Conservation (phyloP, 352 stramenopile species). For the Pythium brassicae region DNA sequence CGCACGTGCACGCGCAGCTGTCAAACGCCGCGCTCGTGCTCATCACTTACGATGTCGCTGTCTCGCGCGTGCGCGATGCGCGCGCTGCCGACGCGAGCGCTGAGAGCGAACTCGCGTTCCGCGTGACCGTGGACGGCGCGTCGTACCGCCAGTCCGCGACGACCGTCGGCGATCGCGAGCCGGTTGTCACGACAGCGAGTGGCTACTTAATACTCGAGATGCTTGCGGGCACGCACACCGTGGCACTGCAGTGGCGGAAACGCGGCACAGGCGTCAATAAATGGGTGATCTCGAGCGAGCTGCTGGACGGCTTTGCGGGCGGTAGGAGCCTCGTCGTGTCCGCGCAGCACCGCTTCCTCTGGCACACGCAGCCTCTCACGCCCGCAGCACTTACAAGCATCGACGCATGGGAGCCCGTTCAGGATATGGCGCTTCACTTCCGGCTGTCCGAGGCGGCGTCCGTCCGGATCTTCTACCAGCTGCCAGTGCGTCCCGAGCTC, state of each 20-base stretch:
- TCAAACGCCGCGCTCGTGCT: conserved; percentile 53
- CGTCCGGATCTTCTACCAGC: conserved; percentile 70
- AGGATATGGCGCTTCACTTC: conserved; percentile 52
- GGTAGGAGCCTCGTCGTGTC: conserved; percentile 59
- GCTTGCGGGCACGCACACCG: conserved; percentile 34
- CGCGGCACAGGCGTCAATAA: conserved; percentile 35
- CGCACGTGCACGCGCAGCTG: conserved; percentile 41
- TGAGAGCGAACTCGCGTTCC: conserved; percentile 60
- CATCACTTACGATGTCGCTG: conserved; percentile 67
- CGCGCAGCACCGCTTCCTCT: conserved; percentile 63
- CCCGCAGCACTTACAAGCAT: conserved; percentile 32
- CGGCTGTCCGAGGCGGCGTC: conserved; percentile 37
- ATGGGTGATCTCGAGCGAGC: conserved; percentile 57
- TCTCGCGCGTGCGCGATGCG: conserved; percentile 32
- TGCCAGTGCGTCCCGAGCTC: conserved; percentile 55
- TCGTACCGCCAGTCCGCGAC: conserved; percentile 66
- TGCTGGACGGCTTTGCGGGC: conserved; percentile 67
- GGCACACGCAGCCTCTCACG: conserved; percentile 55
- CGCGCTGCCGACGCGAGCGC: conserved; percentile 11
- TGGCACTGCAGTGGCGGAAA: conserved; percentile 72
- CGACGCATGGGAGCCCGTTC: conserved; percentile 49
- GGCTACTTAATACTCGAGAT: conserved; percentile 60
- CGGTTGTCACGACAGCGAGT: conserved; percentile 44
- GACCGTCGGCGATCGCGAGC: conserved; percentile 56
- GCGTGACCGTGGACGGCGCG: conserved; percentile 41